Evolutionary conservation across 1,139 yeast genomes (phyloP).

Genomic region (Zygosaccharomyces sapae): DNA sequence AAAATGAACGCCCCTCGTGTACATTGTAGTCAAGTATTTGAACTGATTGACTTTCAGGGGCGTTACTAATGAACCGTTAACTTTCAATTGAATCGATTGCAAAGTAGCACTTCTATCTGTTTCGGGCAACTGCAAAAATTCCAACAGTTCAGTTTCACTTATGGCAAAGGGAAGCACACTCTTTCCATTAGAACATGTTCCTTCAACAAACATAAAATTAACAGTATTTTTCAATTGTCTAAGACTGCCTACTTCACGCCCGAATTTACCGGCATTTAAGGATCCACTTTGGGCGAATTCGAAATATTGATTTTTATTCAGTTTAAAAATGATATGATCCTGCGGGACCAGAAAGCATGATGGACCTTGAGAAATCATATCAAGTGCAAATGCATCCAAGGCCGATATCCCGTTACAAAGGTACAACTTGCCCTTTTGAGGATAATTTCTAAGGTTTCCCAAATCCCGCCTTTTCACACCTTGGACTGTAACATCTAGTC

Average conservation of each 20-base stretch:
- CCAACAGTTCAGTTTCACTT: slow-evolving; percentile 23
- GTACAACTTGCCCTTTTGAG: slow-evolving; percentile 43
- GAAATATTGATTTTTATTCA: slow-evolving; percentile 41
- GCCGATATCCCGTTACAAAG: slow-evolving; percentile 56
- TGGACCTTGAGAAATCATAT: slow-evolving; percentile 36
- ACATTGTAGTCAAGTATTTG: slow-evolving; percentile 21
- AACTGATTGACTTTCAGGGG: slow-evolving; percentile 26
- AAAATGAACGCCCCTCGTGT: slow-evolving; percentile 24
- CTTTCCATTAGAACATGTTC: slow-evolving; percentile 66
- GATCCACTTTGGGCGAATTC: slow-evolving; percentile 34
- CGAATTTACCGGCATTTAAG: slow-evolving; percentile 18
- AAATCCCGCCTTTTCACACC: slow-evolving; percentile 48
- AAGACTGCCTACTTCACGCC: slow-evolving; percentile 15
- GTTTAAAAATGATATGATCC: slow-evolving; percentile 39
- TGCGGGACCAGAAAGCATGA: slow-evolving; percentile 47
- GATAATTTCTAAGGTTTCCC: slow-evolving; percentile 39
- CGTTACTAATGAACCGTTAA: slow-evolving; percentile 39
- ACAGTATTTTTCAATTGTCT: slow-evolving; percentile 35
- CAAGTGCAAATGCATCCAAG: slow-evolving; percentile 46
- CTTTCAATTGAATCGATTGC: slow-evolving; percentile 45
- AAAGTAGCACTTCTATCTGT: slow-evolving; percentile 22
- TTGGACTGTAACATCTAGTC: slow-evolving; percentile 42
- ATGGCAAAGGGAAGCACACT: slow-evolving; percentile 48
- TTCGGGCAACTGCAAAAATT: slow-evolving; percentile 21
- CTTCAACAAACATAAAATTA: slow-evolving; percentile 58